These are phyloP conservation scores for Podosphaera xanthii DNA, from an alignment of 2,329 filamentous ascomycete species.

Conservation along the genomic window DNA sequence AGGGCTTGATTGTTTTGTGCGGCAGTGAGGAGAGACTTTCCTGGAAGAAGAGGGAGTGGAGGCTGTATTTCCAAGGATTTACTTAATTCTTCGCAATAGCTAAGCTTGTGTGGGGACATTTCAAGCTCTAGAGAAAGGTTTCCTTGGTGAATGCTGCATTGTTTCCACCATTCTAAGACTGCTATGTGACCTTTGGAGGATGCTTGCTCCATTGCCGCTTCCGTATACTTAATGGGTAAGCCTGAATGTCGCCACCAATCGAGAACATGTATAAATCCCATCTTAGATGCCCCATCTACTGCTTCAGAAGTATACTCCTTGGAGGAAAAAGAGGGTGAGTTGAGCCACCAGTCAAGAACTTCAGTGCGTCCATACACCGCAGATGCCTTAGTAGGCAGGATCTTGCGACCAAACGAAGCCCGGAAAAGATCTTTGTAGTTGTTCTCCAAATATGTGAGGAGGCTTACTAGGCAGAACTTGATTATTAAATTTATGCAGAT, in stretches of 20 bases:
- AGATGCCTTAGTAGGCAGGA: conserved; percentile 71
- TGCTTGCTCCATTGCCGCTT: conserved; percentile 69
- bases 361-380: conserved; percentile 65
- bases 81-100: conserved; percentile 4
- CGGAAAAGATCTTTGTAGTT: conserved; percentile 56
- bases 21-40: conserved; percentile 63
- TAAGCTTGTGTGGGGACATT: conserved; percentile 9
- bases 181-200: conserved; percentile 64
- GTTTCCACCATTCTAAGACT: conserved; percentile 85
- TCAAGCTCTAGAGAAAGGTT: conserved; percentile 22
- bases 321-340: conserved; percentile 57
- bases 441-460: conserved; percentile 50
- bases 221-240: conserved; percentile 63
- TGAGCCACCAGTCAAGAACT: conserved; percentile 79
- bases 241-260: conserved; percentile 82
- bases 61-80: conserved; percentile 11
- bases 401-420: conserved; percentile 59
- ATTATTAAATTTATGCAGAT: conserved; percentile 75
- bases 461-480: conserved; percentile 64
- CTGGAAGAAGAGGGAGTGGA: conserved; percentile 44
- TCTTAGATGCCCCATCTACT: conserved; percentile 66
- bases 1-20: conserved; percentile 60
- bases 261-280: conserved; percentile 64
- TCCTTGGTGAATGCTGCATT: conserved; percentile 37
- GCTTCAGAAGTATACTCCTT: conserved; percentile 61